phyloP scores from a whole-genome alignment of 495 filamentous ascomycete genomes.

The Hypoxylon intermedium region DNA sequence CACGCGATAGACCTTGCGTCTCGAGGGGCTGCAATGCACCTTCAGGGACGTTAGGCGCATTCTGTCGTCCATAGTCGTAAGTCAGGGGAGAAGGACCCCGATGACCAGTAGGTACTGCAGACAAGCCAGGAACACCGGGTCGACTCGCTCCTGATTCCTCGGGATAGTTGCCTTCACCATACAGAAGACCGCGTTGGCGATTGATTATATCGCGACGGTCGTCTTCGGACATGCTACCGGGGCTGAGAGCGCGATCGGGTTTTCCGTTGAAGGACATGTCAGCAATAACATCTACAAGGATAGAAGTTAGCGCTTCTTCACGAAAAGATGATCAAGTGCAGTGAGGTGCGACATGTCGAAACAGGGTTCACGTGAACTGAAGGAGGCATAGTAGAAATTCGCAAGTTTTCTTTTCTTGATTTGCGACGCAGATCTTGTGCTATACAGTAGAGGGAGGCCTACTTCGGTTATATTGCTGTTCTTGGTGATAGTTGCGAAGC shows the following conservation, averaged over 20 bases:
- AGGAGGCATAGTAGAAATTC: conserved; percentile 39
- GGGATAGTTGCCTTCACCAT: conserved; percentile 73
- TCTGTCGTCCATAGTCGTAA: conserved; percentile 53
- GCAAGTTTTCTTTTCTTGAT: conserved; percentile 45
- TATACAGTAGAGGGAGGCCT: conserved; percentile 69
- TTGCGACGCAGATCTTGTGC: conserved; percentile 62
- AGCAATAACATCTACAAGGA: conserved; percentile 73
- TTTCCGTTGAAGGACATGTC: conserved; percentile 79
- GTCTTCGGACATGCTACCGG: conserved; percentile 87
- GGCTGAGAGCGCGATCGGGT: conserved; percentile 90
- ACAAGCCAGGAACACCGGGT: conserved; percentile 57
- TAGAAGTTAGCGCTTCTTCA: conserved; percentile 52
- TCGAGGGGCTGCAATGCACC: conserved; percentile 55
- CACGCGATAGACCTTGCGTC: conserved; percentile 72
- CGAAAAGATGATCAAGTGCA: conserved; percentile 18
- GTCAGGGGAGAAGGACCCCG: conserved; percentile 65
- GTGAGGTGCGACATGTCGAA: conserved; percentile 36
- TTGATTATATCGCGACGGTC: conserved; percentile 95
- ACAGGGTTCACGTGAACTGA: conserved; percentile 35
- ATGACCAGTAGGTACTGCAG: conserved; percentile 55
- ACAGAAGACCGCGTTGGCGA: conserved; percentile 90
- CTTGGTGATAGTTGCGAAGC: conserved; percentile 99
- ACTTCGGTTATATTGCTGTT: conserved; percentile 99
- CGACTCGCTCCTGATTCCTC: conserved; percentile 68
- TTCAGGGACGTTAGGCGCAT: conserved; percentile 50